A percentile compares a stretch with the other conserved stretches of the same genome.
phyloP scores from a whole-genome alignment of 352 stramenopile species.

The Globisporangium canariense region DNA sequence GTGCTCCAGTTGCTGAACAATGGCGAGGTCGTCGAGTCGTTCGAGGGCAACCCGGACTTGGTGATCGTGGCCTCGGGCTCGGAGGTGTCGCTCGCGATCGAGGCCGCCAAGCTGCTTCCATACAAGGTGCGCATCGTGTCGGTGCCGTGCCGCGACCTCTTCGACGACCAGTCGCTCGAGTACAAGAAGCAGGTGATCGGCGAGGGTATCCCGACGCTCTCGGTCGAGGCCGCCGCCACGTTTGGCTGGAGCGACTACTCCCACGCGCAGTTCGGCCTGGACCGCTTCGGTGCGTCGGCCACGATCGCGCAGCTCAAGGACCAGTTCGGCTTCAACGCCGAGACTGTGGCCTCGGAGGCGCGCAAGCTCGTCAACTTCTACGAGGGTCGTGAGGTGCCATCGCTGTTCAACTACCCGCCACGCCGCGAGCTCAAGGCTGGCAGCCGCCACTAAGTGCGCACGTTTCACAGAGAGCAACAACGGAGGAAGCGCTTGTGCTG shows the following conservation, averaged over 20 bases:
- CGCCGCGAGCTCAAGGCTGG: slow-evolving; percentile 57
- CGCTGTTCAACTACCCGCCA: slow-evolving; percentile 72
- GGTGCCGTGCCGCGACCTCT: slow-evolving; percentile 97
- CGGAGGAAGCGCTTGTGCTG: too few species aligned
- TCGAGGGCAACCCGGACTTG: slow-evolving; percentile 83
- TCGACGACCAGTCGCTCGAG: slow-evolving; percentile 93
- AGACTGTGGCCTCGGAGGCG: slow-evolving; percentile 92
- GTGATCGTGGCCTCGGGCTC: slow-evolving; percentile 93
- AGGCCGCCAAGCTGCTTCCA: slow-evolving; percentile 91
- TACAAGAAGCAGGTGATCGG: slow-evolving; percentile 97
- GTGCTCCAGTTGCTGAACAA: slow-evolving; percentile 78
- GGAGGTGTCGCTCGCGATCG: slow-evolving; percentile 94
- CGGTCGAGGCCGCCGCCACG: slow-evolving; percentile 93
- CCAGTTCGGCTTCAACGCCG: slow-evolving; percentile 95
- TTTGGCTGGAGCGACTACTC: slow-evolving; percentile 96
- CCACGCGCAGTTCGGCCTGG: slow-evolving; percentile 91
- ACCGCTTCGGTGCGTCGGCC: slow-evolving; percentile 88
- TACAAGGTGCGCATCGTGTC: slow-evolving; percentile 93
- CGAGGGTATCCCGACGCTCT: slow-evolving; percentile 93
- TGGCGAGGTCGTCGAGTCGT: slow-evolving; percentile 64
- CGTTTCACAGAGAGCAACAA: not conserved
- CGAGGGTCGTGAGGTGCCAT: slow-evolving; percentile 55
- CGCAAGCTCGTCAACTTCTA: slow-evolving; percentile 94
- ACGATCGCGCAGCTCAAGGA: slow-evolving; percentile 90
- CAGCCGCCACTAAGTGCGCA: slow-evolving; percentile 43